Evolutionary conservation across 257 asterid genomes (phyloP).

Genomic region (Apocynum venetum): DNA sequence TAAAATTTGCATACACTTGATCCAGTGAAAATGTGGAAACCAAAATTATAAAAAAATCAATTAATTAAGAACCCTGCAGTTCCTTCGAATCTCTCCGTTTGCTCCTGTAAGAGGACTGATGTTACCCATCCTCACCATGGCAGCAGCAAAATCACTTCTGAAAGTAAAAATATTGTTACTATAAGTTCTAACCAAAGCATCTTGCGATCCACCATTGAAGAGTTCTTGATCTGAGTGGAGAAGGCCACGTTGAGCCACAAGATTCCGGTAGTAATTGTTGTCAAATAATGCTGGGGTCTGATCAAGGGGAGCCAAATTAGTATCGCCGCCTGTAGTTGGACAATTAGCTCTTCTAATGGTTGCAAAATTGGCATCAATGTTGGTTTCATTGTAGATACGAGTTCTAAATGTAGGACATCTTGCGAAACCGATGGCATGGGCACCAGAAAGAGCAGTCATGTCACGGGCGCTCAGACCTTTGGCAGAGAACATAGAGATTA

Average conservation of each 20-base stretch:
- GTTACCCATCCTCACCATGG: slow-evolving; percentile 61
- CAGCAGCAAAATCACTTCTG: slow-evolving; percentile 43
- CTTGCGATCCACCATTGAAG: slow-evolving; percentile 59
- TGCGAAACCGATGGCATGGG: slow-evolving; percentile 68
- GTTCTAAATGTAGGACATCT: slow-evolving; percentile 43
- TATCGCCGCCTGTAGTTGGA: slow-evolving; percentile 48
- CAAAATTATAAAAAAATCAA: no score
- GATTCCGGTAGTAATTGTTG: slow-evolving; percentile 41
- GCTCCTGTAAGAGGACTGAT: slow-evolving; percentile 60
- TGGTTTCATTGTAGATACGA: slow-evolving; percentile 56
- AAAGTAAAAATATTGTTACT: slow-evolving; percentile 25
- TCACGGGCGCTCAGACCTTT: slow-evolving; percentile 51
- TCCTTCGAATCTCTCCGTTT: slow-evolving; percentile 53
- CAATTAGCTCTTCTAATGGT: slow-evolving; percentile 40
- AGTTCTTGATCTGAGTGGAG: slow-evolving; percentile 69
- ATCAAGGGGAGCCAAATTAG: slow-evolving; percentile 43
- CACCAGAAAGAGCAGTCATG: slow-evolving; percentile 64
- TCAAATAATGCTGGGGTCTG: slow-evolving; percentile 40
- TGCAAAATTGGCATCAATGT: slow-evolving; percentile 48
- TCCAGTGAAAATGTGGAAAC: no score
- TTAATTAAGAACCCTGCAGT: slow-evolving; percentile 44
- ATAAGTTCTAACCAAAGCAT: slow-evolving; percentile 39
- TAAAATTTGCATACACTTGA: no score
- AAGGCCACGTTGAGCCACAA: slow-evolving; percentile 42
- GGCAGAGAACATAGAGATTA: slow-evolving; percentile 34